phyloP scores from a whole-genome alignment of 192 early-diverging fungal species.

The Kickxella alabastrina region DNA sequence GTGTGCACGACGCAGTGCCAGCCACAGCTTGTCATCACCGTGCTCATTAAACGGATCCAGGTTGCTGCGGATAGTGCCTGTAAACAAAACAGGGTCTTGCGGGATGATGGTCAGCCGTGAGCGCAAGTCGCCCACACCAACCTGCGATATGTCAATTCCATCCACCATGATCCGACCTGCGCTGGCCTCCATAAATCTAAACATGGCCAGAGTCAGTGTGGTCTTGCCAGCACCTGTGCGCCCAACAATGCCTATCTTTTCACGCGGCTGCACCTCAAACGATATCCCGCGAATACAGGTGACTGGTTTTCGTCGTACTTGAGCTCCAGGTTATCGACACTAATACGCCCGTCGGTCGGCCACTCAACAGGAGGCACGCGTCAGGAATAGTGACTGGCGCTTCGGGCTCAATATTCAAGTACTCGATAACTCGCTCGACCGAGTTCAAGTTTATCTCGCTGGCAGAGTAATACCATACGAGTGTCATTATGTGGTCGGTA shows the following conservation, averaged over 20 bases:
- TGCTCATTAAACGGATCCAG: slow-evolving; percentile 78
- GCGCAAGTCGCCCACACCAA: slow-evolving; percentile 73
- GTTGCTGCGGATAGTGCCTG: slow-evolving; percentile 65
- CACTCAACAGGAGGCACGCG: slow-evolving; percentile 53
- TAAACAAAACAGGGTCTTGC: slow-evolving; percentile 57
- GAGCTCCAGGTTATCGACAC: slow-evolving; percentile 53
- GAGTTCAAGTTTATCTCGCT: slow-evolving; percentile 82
- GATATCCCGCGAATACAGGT: slow-evolving; percentile 33
- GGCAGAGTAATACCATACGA: slow-evolving; percentile 66
- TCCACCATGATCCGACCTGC: slow-evolving; percentile 68
- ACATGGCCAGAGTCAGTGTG: slow-evolving; percentile 67
- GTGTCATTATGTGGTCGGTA: slow-evolving; percentile 68
- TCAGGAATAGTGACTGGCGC: slow-evolving; percentile 56
- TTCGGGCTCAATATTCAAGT: slow-evolving; percentile 74
- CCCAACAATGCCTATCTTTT: slow-evolving; percentile 55
- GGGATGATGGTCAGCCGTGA: slow-evolving; percentile 75
- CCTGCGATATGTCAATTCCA: slow-evolving; percentile 61
- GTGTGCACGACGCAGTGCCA: slow-evolving; percentile 63
- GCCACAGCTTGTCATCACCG: slow-evolving; percentile 72
- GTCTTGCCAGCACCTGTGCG: slow-evolving; percentile 73
- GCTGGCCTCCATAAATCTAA: slow-evolving; percentile 75
- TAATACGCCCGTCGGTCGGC: slow-evolving; percentile 68
- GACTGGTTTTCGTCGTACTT: slow-evolving; percentile 49
- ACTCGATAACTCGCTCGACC: slow-evolving; percentile 80
- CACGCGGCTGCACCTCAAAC: slow-evolving; percentile 38